Percentiles rank a stretch among this genome's conserved stretches.
Evolutionary conservation across 208 protist genomes (phyloP).

Genomic region (Trypanosoma scelopori): DNA sequence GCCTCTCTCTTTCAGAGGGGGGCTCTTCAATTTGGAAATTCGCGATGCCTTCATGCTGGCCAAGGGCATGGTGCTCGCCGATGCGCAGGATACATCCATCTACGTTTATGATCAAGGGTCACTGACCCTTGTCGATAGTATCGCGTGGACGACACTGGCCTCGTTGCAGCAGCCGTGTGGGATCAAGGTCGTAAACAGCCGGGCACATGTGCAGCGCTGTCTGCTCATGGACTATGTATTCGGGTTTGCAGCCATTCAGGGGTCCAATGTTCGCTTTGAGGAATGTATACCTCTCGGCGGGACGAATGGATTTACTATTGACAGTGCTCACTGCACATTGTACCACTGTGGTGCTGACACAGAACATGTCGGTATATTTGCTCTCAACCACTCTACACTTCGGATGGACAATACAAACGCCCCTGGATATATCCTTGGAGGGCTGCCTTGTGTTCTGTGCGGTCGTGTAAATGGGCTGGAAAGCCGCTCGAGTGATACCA

Average conservation of each 20-base stretch:
- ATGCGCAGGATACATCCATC: slow-evolving; percentile 52
- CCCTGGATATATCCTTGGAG: slow-evolving; percentile 37
- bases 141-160: slow-evolving; percentile 38
- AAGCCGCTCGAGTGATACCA: slow-evolving; percentile 41
- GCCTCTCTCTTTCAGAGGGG: slow-evolving; percentile 47
- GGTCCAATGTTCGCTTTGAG: slow-evolving; percentile 29
- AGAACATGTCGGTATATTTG: slow-evolving; percentile 57
- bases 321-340: slow-evolving; percentile 42
- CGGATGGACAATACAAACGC: slow-evolving; percentile 41
- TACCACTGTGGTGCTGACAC: slow-evolving; percentile 58
- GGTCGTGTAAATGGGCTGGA: slow-evolving; percentile 66
- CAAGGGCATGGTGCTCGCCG: slow-evolving; percentile 39
- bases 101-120: slow-evolving; percentile 62
- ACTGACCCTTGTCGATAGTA: slow-evolving; percentile 44
- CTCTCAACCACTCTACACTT: slow-evolving; percentile 52
- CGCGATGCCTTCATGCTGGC: slow-evolving; percentile 47
- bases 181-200: slow-evolving; percentile 52
- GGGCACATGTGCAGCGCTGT: slow-evolving; percentile 38
- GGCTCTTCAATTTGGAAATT: slow-evolving; percentile 65
- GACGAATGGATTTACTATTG: slow-evolving; percentile 74
- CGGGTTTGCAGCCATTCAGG: slow-evolving; percentile 59
- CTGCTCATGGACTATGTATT: slow-evolving; percentile 54
- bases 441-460: slow-evolving; percentile 42
- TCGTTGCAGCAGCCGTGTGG: slow-evolving; percentile 40
- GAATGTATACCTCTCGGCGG: slow-evolving; percentile 54